Evolutionary conservation across 768 basidiomycete genomes (phyloP).

Genomic region (Cystofilobasidium capitatum): DNA sequence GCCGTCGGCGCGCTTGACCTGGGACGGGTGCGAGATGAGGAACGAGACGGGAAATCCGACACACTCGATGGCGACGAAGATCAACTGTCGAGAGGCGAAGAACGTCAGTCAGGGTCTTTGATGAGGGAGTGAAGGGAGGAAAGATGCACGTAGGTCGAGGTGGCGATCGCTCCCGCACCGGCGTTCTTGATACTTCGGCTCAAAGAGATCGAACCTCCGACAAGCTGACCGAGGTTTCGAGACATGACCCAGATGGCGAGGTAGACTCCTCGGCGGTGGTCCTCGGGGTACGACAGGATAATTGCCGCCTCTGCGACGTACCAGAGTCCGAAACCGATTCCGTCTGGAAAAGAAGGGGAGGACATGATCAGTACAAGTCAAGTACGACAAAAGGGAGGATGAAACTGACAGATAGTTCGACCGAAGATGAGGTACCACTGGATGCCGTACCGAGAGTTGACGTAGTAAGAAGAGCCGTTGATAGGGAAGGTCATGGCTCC

Average conservation of each 20-base stretch:
- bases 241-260: constrained; percentile 8
- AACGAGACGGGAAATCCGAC: background rate
- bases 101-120: too few relatives aligned
- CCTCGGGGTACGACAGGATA: constrained; percentile 4
- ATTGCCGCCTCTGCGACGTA: background rate
- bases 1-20: background rate
- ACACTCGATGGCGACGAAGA: background rate
- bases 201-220: constrained; percentile 1
- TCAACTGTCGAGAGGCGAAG: too few relatives aligned
- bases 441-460: background rate
- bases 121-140: too few relatives aligned
- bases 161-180: background rate
- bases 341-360: background rate
- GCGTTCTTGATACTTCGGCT: background rate
- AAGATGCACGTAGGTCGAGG: background rate
- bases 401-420: background rate
- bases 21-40: background rate
- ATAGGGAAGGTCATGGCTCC: constrained; percentile 2
- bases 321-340: background rate
- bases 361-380: background rate
- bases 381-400: background rate
- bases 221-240: background rate
- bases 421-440: constrained; percentile 7
- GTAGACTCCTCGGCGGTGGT: background rate
- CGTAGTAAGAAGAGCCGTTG: constrained; percentile 1